Percentiles rank a stretch among this genome's conserved stretches.
Conservation (phyloP, 352 stramenopile species). For the Globisporangium spinosum region DNA sequence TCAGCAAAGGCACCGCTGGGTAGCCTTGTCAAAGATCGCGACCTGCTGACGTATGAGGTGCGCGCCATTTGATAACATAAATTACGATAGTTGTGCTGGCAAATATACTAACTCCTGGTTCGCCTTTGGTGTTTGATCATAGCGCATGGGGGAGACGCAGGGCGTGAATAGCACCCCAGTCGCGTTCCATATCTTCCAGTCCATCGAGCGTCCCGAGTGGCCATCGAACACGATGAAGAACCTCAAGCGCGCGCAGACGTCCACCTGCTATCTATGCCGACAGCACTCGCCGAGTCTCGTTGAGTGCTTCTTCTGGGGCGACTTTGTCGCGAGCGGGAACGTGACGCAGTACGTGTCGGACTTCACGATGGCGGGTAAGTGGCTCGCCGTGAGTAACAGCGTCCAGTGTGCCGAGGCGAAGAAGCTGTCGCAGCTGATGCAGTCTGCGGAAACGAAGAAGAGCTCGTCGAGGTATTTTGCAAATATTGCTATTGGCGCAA, state of each 20-base stretch:
- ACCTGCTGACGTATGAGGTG: conserved; percentile 42
- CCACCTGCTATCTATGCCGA: too few species aligned
- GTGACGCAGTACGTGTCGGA: conserved; percentile 30
- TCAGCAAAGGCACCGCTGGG: conserved; percentile 28
- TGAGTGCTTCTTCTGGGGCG: conserved; percentile 31
- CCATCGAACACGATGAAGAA: conserved; percentile 22
- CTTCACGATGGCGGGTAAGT: conserved; percentile 29
- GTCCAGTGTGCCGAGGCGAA: conserved; percentile 5
- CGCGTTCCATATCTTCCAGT: conserved; percentile 42
- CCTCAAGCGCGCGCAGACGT: conserved; percentile 23
- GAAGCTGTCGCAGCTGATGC: not conserved
- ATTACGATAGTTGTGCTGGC: too few species aligned
- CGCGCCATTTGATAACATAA: too few species aligned
- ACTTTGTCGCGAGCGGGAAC: conserved; percentile 28
- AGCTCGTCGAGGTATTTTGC: conserved; percentile 18
- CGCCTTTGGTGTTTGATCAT: too few species aligned
- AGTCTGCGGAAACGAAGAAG: conserved; percentile 1
- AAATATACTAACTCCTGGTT: too few species aligned
- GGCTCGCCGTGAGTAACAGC: conserved; percentile 27
- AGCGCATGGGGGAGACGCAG: conserved; percentile 31
- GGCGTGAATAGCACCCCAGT: conserved; percentile 26
- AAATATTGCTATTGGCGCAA: too few species aligned
- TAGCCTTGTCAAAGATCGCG: conserved; percentile 29
- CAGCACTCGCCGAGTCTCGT: not conserved
- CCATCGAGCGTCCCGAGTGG: conserved; percentile 29